These are phyloP conservation scores for Sherardia arvensis DNA, from an alignment of 257 asterid genomes.

Conservation along the genomic window DNA sequence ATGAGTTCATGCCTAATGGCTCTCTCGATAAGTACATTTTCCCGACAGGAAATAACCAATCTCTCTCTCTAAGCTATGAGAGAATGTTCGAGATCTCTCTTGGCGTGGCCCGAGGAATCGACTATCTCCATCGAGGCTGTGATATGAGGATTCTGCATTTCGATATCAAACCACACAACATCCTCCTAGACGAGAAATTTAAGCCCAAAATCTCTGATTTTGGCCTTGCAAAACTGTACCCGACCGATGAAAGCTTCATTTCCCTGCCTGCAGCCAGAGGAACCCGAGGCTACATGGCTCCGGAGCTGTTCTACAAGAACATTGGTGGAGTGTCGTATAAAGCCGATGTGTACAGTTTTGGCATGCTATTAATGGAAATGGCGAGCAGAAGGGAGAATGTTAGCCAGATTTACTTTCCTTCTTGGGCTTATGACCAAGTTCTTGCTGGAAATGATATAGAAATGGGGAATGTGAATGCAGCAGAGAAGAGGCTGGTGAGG, in stretches of 20 bases:
- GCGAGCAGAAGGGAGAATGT: constrained; percentile 21
- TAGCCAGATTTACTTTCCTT: constrained; percentile 35
- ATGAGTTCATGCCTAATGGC: constrained; percentile 36
- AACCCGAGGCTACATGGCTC: constrained; percentile 36
- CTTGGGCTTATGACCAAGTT: constrained; percentile 35
- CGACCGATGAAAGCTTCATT: constrained; percentile 17
- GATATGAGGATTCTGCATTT: constrained; percentile 32
- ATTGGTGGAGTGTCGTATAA: constrained; percentile 33
- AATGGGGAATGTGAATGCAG: constrained; percentile 19
- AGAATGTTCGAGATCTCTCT: constrained; percentile 32
- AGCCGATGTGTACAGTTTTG: constrained; percentile 53
- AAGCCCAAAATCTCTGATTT: constrained; percentile 37
- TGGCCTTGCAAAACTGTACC: constrained; percentile 28
- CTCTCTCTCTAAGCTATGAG: constrained; percentile 16
- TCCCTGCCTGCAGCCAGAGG: constrained; percentile 24
- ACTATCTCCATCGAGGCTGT: constrained; percentile 30
- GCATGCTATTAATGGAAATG: constrained; percentile 53
- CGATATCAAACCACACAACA: constrained; percentile 33
- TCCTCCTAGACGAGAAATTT: constrained; percentile 34
- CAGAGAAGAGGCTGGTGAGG: constrained; percentile 35
- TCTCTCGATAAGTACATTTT: constrained; percentile 33
- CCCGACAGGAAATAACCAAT: constrained; percentile 1
- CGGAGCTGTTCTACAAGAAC: constrained; percentile 27
- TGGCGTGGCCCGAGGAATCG: constrained; percentile 40
- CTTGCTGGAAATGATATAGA: constrained; percentile 29